Base-by-base conservation (phyloP, 805 yeast species). In the Lachancea sp. region DNA sequence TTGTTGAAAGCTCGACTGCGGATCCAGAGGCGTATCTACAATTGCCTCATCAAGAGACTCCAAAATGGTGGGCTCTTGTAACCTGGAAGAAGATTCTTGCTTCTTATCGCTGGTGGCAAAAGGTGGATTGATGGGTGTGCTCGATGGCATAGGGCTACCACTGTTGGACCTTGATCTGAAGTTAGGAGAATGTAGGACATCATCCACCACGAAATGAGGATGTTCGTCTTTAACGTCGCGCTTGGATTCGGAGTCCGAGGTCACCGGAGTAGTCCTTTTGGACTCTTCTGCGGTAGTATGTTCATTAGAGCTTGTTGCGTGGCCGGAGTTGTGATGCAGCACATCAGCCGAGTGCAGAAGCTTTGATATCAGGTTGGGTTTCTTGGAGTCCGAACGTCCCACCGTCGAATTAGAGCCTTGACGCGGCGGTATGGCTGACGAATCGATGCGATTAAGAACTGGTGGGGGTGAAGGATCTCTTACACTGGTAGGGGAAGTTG, bases 391-490 rank as follows among this genome's bases (percentile, higher is more conserved):
- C 11, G 42, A 40, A 26, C 46, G 42, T 6, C 36, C 42, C 11
- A 18, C 38, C 17, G 34, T 26, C 13, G 13, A 22, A 22, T 22
- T 19, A 8, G 41, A 20, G 29, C 16, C 25, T 12, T 36, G 40
- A n/a, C 36, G 45, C 27, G 30, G 41, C 17, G 29, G 19, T 8
- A 16, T 16, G n/a, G 41, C 29, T 11, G 26, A 19, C 2, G 32
- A 38, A 15, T 37, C 42, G 5, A 17, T 25, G 5, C 38, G 25
- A 38, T 79, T 63, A 44, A 81, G 79, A 15, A 16, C 32, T 7
- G 87, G 85, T 1, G 87, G 85, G n/a, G 87, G 86, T 3, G 85
- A 80, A 1, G 86, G 85, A 51, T 85, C 78, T 48, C 82, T 69
- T 44, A 79, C 60, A 56, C 71, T 76, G 7, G 85, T 77, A 3